Evolutionary conservation across 1,284 basidiomycete genomes (phyloP).

Genomic region (Heterobasidion annosum): DNA sequence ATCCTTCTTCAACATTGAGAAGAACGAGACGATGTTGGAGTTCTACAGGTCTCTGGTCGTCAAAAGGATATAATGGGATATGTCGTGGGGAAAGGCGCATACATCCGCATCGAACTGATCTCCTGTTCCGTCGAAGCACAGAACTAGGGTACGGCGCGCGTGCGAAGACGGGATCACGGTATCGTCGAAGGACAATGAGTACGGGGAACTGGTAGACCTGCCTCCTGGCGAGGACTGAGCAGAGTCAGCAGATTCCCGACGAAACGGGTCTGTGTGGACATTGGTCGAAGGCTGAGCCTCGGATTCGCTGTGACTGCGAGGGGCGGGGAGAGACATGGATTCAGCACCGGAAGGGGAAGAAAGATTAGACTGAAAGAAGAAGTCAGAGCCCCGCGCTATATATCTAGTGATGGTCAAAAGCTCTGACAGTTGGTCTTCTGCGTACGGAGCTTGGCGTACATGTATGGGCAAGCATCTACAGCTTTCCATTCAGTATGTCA

Average conservation of each 20-base stretch:
- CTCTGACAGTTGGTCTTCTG: no score
- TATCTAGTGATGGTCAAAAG: no score
- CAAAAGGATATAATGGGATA: background rate
- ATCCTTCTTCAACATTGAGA: conserved; percentile 44
- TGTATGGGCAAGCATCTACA: no score
- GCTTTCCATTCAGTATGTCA: no score
- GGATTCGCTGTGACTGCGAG: background rate
- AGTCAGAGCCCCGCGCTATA: no score
- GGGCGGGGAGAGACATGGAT: background rate
- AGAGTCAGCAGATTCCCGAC: background rate
- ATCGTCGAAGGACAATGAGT: conserved; percentile 9
- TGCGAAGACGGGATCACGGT: conserved; percentile 23
- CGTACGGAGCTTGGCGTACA: no score
- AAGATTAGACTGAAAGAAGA: background rate
- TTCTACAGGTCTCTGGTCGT: conserved; percentile 17
- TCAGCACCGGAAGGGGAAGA: background rate
- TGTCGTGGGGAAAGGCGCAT: conserved; percentile 11
- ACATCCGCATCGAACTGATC: conserved; percentile 49
- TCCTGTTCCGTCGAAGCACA: conserved; percentile 54
- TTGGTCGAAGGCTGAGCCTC: background rate
- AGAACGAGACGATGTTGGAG: conserved; percentile 39
- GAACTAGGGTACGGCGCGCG: conserved; percentile 31
- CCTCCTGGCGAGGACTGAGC: background rate
- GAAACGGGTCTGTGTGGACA: background rate
- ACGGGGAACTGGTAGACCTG: background rate